Percentiles rank a stretch among this genome's conserved stretches.
These are phyloP conservation scores for Myrica gale DNA, from an alignment of 306 rosid genomes.

Conservation along the genomic window DNA sequence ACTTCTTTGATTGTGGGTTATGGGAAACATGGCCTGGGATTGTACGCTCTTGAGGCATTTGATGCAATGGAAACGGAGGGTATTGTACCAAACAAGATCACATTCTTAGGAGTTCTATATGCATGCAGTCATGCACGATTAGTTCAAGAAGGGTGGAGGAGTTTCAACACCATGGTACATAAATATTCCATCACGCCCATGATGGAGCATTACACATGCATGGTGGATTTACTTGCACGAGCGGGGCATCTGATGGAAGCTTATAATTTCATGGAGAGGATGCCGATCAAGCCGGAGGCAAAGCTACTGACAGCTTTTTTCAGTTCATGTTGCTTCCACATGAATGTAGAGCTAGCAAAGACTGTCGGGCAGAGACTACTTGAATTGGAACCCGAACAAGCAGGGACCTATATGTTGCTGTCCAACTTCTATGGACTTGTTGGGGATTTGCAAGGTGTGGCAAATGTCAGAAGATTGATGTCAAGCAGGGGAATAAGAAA, in stretches of 20 bases:
- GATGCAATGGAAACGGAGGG: conserved; percentile 33
- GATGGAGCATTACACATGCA: conserved; percentile 43
- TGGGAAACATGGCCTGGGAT: conserved; percentile 31
- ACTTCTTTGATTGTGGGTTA: conserved; percentile 32
- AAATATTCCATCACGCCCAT: conserved; percentile 24
- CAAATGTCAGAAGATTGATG: conserved; percentile 33
- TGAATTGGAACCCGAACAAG: conserved; percentile 30
- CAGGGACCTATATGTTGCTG: conserved; percentile 36
- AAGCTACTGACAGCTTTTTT: conserved; percentile 28
- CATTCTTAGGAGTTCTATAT: conserved; percentile 30
- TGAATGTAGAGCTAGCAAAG: conserved; percentile 25
- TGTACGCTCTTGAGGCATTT: conserved; percentile 31
- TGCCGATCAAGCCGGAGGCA: conserved; percentile 33
- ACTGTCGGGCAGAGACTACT: conserved; percentile 23
- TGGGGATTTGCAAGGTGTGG: conserved; percentile 30
- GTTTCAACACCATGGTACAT: conserved; percentile 28
- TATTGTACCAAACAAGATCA: conserved; percentile 29
- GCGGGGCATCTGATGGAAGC: conserved; percentile 30
- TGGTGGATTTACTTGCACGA: conserved; percentile 36
- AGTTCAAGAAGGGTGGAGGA: conserved; percentile 31
- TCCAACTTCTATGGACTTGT: conserved; percentile 34
- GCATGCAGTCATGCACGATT: conserved; percentile 43
- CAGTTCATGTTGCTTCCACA: conserved; percentile 31
- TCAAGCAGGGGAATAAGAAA: conserved; percentile 24
- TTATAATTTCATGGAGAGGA: conserved; percentile 18